Conservation (phyloP, 257 asterid species). For the Petunia secreta region DNA sequence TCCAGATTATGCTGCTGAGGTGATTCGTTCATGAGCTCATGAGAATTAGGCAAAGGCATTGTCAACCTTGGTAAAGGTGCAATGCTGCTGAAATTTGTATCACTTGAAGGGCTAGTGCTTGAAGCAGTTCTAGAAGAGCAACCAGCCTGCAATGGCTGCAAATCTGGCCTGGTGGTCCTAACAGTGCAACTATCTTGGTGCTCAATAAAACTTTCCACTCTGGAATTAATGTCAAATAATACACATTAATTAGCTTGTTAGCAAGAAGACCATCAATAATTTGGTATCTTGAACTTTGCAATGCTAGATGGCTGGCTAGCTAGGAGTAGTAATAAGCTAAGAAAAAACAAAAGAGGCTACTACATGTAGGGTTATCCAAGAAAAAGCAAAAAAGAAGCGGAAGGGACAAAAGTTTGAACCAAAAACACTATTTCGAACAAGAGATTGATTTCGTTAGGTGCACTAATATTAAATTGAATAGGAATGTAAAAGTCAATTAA, state of each 20-base stretch:
- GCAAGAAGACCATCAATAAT: not conserved
- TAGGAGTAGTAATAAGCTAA: not conserved
- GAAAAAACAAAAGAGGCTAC: not conserved
- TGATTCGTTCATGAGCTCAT: not conserved
- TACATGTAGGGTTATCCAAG: not conserved
- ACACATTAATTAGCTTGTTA: not conserved
- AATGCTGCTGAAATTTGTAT: constrained; percentile 33
- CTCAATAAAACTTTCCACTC: constrained; percentile 88
- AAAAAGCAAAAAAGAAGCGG: not conserved
- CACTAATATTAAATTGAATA: not conserved
- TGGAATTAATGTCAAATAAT: constrained; percentile 16
- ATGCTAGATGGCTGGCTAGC: not conserved
- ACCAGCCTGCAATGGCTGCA: constrained; percentile 43
- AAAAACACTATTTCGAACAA: not conserved
- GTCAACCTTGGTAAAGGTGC: constrained; percentile 22
- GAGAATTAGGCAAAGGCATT: constrained; percentile 28
- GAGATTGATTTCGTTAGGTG: too few relatives aligned
- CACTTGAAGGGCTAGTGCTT: constrained; percentile 60
- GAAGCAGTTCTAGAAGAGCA: constrained; percentile 59
- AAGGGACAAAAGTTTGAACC: not conserved
- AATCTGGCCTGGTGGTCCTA: constrained; percentile 48
- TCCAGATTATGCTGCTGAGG: constrained; percentile 46
- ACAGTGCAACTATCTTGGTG: constrained; percentile 74
- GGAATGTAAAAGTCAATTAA: not conserved
- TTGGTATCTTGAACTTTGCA: not conserved